phyloP scores from a whole-genome alignment of 2,329 filamentous ascomycete species.

The Colletotrichum euphorbiae region DNA sequence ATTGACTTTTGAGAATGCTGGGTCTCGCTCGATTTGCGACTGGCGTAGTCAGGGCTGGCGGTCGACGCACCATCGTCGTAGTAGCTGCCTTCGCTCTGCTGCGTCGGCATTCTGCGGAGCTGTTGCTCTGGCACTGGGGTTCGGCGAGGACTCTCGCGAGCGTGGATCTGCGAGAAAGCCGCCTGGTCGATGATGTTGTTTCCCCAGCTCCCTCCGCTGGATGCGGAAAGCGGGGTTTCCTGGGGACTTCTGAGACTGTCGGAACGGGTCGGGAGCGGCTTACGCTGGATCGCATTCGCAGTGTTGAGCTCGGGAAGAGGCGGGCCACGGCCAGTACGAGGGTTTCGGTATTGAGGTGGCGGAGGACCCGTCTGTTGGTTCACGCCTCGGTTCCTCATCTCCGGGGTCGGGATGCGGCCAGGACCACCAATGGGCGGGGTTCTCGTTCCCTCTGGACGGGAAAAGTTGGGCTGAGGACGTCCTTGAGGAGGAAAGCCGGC shows the following conservation, averaged over 20 bases:
- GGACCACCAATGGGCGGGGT: conserved; percentile 36
- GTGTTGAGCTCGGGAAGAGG: conserved; percentile 34
- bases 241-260: conserved; percentile 49
- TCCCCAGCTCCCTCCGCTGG: conserved; percentile 54
- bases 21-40: conserved; percentile 65
- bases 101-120: conserved; percentile 46
- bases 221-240: conserved; percentile 50
- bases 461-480: conserved; percentile 39
- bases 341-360: conserved; percentile 24
- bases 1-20: conserved; percentile 55
- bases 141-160: conserved; percentile 43
- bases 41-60: conserved; percentile 82
- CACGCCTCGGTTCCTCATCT: conserved; percentile 43
- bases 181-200: conserved; percentile 59
- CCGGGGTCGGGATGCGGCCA: conserved; percentile 37
- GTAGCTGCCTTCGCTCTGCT: conserved; percentile 57
- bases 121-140: conserved; percentile 42
- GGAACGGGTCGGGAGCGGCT: conserved; percentile 61
- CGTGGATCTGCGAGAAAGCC: conserved; percentile 60
- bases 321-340: conserved; percentile 40
- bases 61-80: conserved; percentile 75
- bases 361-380: conserved; percentile 41
- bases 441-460: conserved; percentile 38
- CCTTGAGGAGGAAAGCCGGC: background rate
- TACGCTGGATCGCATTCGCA: conserved; percentile 60